Conservation (phyloP, 2,329 filamentous ascomycete species). For the Sclerotinia glacialis region DNA sequence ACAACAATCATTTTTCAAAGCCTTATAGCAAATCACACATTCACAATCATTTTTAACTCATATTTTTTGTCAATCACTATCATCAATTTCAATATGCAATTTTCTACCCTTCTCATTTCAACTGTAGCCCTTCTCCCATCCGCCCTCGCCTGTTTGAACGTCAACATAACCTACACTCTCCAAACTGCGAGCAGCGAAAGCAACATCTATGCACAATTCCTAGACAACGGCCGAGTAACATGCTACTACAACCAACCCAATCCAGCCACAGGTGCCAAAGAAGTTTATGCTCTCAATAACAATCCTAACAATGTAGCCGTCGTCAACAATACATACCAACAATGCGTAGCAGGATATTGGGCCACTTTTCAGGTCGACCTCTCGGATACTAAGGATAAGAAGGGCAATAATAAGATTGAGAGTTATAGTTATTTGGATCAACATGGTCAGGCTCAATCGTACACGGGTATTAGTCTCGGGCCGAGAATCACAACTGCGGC, state of each 20-base stretch:
- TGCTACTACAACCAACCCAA: not conserved
- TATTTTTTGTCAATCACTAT: not conserved
- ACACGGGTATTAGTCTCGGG: not conserved
- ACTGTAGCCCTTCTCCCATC: not conserved
- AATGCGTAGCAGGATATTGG: not conserved
- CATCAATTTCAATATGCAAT: conserved; percentile 2
- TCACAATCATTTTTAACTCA: not conserved
- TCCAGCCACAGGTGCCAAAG: not conserved
- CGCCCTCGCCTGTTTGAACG: not conserved
- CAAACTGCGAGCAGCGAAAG: not conserved
- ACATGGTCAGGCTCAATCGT: not conserved
- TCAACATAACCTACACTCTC: not conserved
- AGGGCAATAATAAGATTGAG: not conserved
- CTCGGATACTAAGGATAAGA: not conserved
- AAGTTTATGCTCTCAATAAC: not conserved
- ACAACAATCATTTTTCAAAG: not conserved
- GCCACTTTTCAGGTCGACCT: not conserved
- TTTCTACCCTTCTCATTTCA: not conserved
- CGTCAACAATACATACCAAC: not conserved
- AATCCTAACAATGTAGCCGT: not conserved
- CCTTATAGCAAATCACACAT: not conserved
- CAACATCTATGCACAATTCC: not conserved
- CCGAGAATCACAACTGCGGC: not conserved
- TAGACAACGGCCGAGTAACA: not conserved
- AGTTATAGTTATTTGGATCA: not conserved